These are phyloP conservation scores for Spiromastix sp. DNA, from an alignment of 2,329 filamentous ascomycete genomes.

Conservation along the genomic window DNA sequence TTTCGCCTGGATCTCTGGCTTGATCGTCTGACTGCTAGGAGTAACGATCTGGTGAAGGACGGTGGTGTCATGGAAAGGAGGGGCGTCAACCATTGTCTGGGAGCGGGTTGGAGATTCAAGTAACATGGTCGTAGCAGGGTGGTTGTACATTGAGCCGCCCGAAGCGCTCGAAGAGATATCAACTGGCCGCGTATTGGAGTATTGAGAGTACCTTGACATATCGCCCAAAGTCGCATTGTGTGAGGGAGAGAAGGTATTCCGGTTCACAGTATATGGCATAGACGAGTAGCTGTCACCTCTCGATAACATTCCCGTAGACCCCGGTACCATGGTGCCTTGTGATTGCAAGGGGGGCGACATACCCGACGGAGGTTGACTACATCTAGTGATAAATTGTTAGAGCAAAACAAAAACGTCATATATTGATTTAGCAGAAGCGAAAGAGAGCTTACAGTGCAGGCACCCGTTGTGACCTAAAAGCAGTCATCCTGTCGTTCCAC, in stretches of 20 bases:
- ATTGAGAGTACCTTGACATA: conserved; percentile 23
- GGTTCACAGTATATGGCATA: conserved; percentile 23
- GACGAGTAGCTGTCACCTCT: conserved; percentile 29
- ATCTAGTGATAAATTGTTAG: conserved; percentile 5
- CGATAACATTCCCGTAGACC: conserved; percentile 22
- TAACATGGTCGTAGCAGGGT: conserved; percentile 14
- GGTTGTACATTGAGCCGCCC: conserved; percentile 22
- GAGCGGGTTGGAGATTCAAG: conserved; percentile 19
- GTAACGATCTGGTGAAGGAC: conserved; percentile 26
- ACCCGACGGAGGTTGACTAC: conserved; percentile 36
- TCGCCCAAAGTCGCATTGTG: conserved; percentile 22
- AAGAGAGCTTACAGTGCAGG: conserved; percentile 28
- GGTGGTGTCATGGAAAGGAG: conserved; percentile 33
- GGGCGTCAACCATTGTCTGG: conserved; percentile 26
- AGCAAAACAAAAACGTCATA: background rate
- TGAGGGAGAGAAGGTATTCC: conserved; percentile 21
- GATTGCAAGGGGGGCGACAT: conserved; percentile 33
- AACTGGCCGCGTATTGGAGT: conserved; percentile 22
- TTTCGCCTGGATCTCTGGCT: conserved; percentile 63
- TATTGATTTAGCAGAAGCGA: background rate
- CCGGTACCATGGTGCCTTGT: conserved; percentile 18
- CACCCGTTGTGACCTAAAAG: conserved; percentile 25
- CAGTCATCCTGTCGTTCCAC: conserved; percentile 28
- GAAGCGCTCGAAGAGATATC: conserved; percentile 23
- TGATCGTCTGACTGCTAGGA: conserved; percentile 39